These are phyloP conservation scores for Nemania sp. DNA, from an alignment of 2,329 filamentous ascomycete genomes.

Conservation along the genomic window DNA sequence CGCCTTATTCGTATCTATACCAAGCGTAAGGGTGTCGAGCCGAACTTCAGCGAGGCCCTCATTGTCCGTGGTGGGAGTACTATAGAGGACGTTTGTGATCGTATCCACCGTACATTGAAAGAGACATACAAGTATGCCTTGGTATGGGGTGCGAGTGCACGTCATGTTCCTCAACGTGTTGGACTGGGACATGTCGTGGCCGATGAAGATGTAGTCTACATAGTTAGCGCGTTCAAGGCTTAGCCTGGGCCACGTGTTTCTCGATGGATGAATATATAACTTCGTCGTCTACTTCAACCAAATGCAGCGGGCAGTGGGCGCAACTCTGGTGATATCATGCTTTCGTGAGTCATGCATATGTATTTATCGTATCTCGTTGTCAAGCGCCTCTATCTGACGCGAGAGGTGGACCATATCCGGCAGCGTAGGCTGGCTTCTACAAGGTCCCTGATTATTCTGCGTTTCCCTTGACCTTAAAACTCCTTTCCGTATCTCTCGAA, in stretches of 20 bases:
- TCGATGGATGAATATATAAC: slow-evolving; percentile 31
- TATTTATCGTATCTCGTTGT: slow-evolving; percentile 34
- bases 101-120: slow-evolving; percentile 91
- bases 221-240: slow-evolving; percentile 67
- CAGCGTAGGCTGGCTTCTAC: slow-evolving; percentile 5
- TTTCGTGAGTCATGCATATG: slow-evolving; percentile 33
- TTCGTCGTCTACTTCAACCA: neutral
- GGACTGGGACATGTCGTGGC: slow-evolving; percentile 80
- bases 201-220: slow-evolving; percentile 71
- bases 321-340: neutral
- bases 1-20: slow-evolving; percentile 92
- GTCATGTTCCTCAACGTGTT: slow-evolving; percentile 92
- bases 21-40: slow-evolving; percentile 90
- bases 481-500: slow-evolving; percentile 13
- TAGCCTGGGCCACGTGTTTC: slow-evolving; percentile 36
- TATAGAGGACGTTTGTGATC: slow-evolving; percentile 96
- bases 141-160: slow-evolving; percentile 95
- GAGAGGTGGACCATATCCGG: neutral
- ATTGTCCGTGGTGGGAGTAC: slow-evolving; percentile 88
- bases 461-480: neutral
- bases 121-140: slow-evolving; percentile 99
- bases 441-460: slow-evolving; percentile 8
- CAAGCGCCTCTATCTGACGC: slow-evolving; percentile 16
- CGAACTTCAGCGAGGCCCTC: slow-evolving; percentile 86
- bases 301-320: no score